Evolutionary conservation across 192 early-diverging fungal species (phyloP).

Genomic region (Coemansia pectinata): DNA sequence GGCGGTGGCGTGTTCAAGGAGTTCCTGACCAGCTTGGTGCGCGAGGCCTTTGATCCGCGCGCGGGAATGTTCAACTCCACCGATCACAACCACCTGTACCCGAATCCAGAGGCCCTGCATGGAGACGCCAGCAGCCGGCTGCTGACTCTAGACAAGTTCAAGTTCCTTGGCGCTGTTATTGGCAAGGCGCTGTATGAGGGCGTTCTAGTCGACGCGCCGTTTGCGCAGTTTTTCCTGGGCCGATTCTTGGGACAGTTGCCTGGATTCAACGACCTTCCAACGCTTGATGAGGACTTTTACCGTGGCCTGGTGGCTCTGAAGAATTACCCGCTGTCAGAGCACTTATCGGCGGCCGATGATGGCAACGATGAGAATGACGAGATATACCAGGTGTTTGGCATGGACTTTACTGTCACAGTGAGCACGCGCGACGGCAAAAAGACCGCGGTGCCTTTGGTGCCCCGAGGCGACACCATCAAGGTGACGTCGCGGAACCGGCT

Average conservation of each 20-base stretch:
- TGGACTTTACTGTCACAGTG: conserved; percentile 71
- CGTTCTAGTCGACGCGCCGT: conserved; percentile 78
- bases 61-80: conserved; percentile 70
- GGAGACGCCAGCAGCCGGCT: conserved; percentile 5
- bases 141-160: conserved; percentile 62
- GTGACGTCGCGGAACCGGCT: conserved; percentile 89
- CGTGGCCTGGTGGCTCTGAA: conserved; percentile 71
- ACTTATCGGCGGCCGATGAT: background rate
- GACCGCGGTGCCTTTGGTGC: conserved; percentile 70
- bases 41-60: conserved; percentile 75
- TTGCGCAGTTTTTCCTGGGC: conserved; percentile 82
- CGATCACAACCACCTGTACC: conserved; percentile 69
- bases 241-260: conserved; percentile 68
- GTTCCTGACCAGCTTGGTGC: conserved; percentile 79
- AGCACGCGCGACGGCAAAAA: conserved; percentile 35
- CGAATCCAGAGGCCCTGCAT: conserved; percentile 61
- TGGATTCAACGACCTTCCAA: conserved; percentile 79
- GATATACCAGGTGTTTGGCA: conserved; percentile 57
- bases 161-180: conserved; percentile 78
- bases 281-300: conserved; percentile 78
- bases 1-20: conserved; percentile 98
- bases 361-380: conserved; percentile 64
- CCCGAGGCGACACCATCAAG: conserved; percentile 68
- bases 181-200: conserved; percentile 88
- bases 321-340: conserved; percentile 58